Evolutionary conservation across 2,329 filamentous ascomycete species (phyloP), one percentile per base, ranked within the genome.

Genomic region (Cadophora luteo-olivacea): DNA sequence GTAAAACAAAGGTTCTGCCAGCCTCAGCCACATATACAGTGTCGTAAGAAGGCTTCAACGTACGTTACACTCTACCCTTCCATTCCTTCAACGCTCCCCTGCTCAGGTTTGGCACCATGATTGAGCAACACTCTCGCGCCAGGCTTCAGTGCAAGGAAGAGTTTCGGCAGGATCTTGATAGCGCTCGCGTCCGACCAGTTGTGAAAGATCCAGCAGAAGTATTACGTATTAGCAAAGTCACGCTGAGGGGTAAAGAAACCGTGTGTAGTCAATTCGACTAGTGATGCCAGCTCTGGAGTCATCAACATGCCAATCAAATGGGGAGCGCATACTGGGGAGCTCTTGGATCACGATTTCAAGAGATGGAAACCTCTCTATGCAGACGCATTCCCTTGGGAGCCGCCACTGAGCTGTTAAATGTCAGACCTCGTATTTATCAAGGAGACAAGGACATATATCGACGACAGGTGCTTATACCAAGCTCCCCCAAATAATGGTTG

Each of bases 1-100:
- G 78, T 70, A 87, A 66, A 74, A 87, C 85, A 14, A 81, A 84
- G 66, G 75, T 86, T 84, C 29, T 81, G 29, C 84, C 5, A 33
- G 33, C 19, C 19, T 57, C 14, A 22, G 54, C 25, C 14, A 33
- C n/a, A 11, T 14, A 19, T 14, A 49, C 14, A 29, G 3, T 3
- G 9, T 33, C 33, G 11, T 9, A 19, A 11, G 7, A 14, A 29
- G 1, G 36, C 1, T n/a, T 32, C n/a, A 9, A 38, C 64, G 69
- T 79, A 78, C 74, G 79, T 78, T 45, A 80, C 78, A 6, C 78
- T 80, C 41, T 77, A 75, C 38, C 84, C 80, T 79, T 64, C 80
- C 68, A 54, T 71, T 33, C 4, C 70, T 12, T 61, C 24, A 24
- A 66, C 45, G 4, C 60, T 68, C 36, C 63, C 69, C 24, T 66